Percentiles rank a stretch among this genome's conserved stretches.
phyloP scores from a whole-genome alignment of 2,329 filamentous ascomycete genomes.

The Colletotrichum nymphaeae region DNA sequence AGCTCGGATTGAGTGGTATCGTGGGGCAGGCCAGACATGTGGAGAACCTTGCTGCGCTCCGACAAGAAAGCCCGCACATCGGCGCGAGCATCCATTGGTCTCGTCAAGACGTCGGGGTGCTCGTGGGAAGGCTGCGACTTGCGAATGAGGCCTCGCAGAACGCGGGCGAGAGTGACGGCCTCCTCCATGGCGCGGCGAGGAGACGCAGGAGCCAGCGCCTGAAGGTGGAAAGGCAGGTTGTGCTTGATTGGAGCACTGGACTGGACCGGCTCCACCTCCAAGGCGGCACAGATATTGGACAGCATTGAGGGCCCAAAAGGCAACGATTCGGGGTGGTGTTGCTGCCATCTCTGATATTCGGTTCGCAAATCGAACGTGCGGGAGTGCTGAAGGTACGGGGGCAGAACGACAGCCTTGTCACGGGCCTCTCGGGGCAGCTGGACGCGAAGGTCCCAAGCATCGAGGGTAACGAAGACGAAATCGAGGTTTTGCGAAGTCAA shows the following conservation, averaged over 20 bases:
- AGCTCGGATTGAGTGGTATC: slow-evolving; percentile 98
- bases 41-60: slow-evolving; percentile 96
- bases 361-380: slow-evolving; percentile 96
- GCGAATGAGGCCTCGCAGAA: slow-evolving; percentile 90
- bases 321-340: slow-evolving; percentile 96
- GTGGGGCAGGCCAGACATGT: slow-evolving; percentile 96
- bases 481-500: slow-evolving; percentile 91
- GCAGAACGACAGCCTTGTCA: slow-evolving; percentile 97
- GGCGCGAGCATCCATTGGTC: slow-evolving; percentile 95
- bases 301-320: slow-evolving; percentile 96
- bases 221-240: slow-evolving; percentile 96
- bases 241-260: slow-evolving; percentile 98
- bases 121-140: slow-evolving; percentile 96
- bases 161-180: slow-evolving; percentile 91
- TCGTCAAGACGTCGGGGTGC: slow-evolving; percentile 92
- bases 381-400: slow-evolving; percentile 96
- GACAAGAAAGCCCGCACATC: slow-evolving; percentile 96
- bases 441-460: slow-evolving; percentile 97
- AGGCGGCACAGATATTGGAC: slow-evolving; percentile 96
- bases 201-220: slow-evolving; percentile 94
- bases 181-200: slow-evolving; percentile 98
- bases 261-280: slow-evolving; percentile 97
- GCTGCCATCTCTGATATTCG: slow-evolving; percentile 98
- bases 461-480: slow-evolving; percentile 97
- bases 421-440: slow-evolving; percentile 97